Evolutionary conservation across 352 stramenopile genomes (phyloP).

Genomic region (Saprolegnia parasitica): DNA sequence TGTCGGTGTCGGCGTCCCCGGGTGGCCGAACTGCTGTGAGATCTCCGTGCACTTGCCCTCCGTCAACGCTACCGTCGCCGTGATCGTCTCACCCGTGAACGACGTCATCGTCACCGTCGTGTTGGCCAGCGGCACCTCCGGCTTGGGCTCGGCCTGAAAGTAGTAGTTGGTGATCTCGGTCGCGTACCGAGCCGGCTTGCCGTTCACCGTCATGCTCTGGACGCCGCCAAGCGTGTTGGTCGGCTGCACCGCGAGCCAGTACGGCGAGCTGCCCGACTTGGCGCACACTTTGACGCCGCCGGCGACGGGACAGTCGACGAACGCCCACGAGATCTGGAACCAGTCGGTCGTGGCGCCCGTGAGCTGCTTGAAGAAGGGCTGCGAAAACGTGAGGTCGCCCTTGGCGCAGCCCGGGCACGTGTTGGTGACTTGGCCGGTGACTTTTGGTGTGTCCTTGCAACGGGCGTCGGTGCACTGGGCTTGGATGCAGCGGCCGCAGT

Average conservation of each 20-base stretch:
- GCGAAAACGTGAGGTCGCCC: constrained; percentile 37
- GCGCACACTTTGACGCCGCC: constrained; percentile 58
- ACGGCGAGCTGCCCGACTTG: constrained; percentile 57
- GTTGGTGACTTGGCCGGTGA: constrained; percentile 34
- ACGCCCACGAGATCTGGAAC: constrained; percentile 51
- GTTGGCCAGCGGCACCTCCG: constrained; percentile 27
- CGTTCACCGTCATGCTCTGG: constrained; percentile 43
- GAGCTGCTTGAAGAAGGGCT: constrained; percentile 33
- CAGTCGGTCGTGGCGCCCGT: constrained; percentile 37
- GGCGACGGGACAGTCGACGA: constrained; percentile 47
- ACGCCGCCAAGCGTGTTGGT: constrained; percentile 50
- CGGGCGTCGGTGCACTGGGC: constrained; percentile 35
- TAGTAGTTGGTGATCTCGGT: constrained; percentile 36
- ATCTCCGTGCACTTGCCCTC: constrained; percentile 36
- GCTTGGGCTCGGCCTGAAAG: constrained; percentile 30
- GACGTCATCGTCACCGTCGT: constrained; percentile 37
- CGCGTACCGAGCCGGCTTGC: constrained; percentile 35
- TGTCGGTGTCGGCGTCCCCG: neutral
- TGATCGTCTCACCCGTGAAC: constrained; percentile 32
- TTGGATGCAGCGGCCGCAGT: constrained; percentile 41
- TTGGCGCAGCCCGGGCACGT: constrained; percentile 36
- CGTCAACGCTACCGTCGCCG: constrained; percentile 32
- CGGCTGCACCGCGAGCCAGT: constrained; percentile 61
- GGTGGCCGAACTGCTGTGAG: constrained; percentile 33
- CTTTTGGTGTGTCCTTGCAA: constrained; percentile 31